Base-by-base conservation (phyloP, 2,329 filamentous ascomycete species). In the Fusarium solani-melongenae region DNA sequence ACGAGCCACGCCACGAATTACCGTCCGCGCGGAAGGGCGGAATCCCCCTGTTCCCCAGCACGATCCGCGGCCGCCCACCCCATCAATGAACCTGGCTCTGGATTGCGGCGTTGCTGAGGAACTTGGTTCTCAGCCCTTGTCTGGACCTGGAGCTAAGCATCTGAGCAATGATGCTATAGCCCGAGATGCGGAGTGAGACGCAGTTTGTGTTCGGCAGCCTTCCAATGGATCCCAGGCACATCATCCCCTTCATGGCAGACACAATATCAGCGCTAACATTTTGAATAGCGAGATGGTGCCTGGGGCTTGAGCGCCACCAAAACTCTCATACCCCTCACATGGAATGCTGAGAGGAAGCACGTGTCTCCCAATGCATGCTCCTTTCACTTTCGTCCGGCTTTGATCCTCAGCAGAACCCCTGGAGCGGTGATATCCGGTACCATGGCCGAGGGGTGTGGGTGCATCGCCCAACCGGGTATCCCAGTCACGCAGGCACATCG, bases 381-480 rank as follows among this genome's bases (percentile, higher is more conserved):
- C 58, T 64, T 58, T 64, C 38, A 53, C 36, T 46, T 31, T 63
- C 55, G 60, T 39, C 41, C 34, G 34, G 22, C 61, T 60, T 62
- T 41, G 22, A 68, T 38, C 56, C 62, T 39, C 44, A 38, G 36
- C 49, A 62, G 53, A 67, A 67, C 72, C 69, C 70, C 70, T 69
- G 60, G 61, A 73, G 70, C 73, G 73, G 74, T 76, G 73, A 74
- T 77, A 71, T 70, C 69, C 73, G 69, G 73, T 69, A 76, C 63
- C 66, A 61, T 65, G 75, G 20, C 73, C 75, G 66, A 70, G 60
- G 64, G 73, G 75, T 63, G 74, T 74, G 69, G 60, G 60, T 66
- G 69, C 71, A 75, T 74, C 36, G 73, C 41, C 12, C 51, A 55
- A 38, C 56, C 31, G 39, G 41, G 41, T 38, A 64, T 57, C 62